Evolutionary conservation across 2,329 filamentous ascomycete genomes (phyloP).

Genomic region (Graphilbum sp.): DNA sequence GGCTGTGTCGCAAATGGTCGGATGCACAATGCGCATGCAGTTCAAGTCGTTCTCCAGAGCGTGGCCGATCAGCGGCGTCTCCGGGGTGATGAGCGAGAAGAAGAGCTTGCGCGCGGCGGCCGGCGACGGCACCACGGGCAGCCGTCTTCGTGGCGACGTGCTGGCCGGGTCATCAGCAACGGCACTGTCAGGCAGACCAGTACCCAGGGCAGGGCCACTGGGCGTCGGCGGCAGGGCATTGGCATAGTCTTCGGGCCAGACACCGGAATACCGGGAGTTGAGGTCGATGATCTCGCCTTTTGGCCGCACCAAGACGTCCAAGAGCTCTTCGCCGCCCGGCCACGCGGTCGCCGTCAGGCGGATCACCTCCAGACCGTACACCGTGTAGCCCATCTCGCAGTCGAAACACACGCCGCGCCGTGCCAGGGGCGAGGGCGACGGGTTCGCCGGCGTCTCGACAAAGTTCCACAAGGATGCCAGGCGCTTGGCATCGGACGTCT

Average conservation of each 20-base stretch:
- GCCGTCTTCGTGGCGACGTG: conserved; percentile 18
- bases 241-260: conserved; percentile 61
- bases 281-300: conserved; percentile 11
- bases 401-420: conserved; percentile 68
- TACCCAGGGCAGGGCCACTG: no score
- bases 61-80: conserved; percentile 78
- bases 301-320: conserved; percentile 44
- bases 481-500: conserved; percentile 57
- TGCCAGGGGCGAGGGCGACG: conserved; percentile 16
- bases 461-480: conserved; percentile 71
- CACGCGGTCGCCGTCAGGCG: conserved; percentile 79
- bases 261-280: conserved; percentile 83
- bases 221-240: no score
- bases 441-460: conserved; percentile 55
- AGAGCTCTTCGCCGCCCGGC: conserved; percentile 56
- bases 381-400: conserved; percentile 96
- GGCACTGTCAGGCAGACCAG: no score
- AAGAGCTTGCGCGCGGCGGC: conserved; percentile 59
- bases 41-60: conserved; percentile 94
- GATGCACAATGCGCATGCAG: conserved; percentile 21
- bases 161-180: no score
- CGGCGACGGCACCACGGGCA: conserved; percentile 65
- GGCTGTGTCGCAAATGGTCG: conserved; percentile 10
- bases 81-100: conserved; percentile 56
- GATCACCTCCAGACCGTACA: conserved; percentile 72